Base-by-base conservation (phyloP, 495 filamentous ascomycete species). In the Penicillium crystallinum region DNA sequence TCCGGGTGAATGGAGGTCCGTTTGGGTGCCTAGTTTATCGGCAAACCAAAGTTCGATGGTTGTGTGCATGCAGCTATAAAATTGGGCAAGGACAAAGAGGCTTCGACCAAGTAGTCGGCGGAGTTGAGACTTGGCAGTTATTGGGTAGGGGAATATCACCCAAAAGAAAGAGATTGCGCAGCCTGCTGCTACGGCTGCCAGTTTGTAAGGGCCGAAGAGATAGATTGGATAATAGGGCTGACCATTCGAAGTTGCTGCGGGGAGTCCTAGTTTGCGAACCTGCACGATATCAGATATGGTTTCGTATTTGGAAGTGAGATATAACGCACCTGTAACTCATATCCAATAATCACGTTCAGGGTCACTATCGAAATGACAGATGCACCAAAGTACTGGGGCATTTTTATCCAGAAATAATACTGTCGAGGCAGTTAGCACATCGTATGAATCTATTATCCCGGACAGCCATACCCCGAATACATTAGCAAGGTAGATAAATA, bases 131-230 rank as follows among this genome's bases (percentile, higher is more conserved):
- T 88, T 81, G 14, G 89, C 86, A 0, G 83, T 83, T 30, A 88
- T 74, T 0, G 87, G 86, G 45, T 81, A 87, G 0, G 87, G 88
- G 61, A 90, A 85, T 52, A 91, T 78, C 0, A 87, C 88, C 83
- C 87, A 90, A 56, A 91, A 75, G 56, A 88, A 90, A 11, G 86
- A 86, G 10, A 90, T 80, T 0, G 81, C 69, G 55, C 86, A 77
- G 34, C 88, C 88, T 8, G 77, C 85, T 1, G 78, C 75, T 0
- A 90, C 82, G 5, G 79, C 83, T 10, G 85, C 86, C 0, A 91
- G 73, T 22, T 88, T 78, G 64, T 88, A 87, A 0, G 85, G 86
- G 0, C 77, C 86, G 11, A 90, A 76, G 9, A 78, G 55, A 67
- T 86, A 88, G 46, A 84, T 84, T 42, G 80, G 78, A 53, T 87